These are phyloP conservation scores for Dimocarpus longan DNA, from an alignment of 345 rosid species.

Conservation along the genomic window DNA sequence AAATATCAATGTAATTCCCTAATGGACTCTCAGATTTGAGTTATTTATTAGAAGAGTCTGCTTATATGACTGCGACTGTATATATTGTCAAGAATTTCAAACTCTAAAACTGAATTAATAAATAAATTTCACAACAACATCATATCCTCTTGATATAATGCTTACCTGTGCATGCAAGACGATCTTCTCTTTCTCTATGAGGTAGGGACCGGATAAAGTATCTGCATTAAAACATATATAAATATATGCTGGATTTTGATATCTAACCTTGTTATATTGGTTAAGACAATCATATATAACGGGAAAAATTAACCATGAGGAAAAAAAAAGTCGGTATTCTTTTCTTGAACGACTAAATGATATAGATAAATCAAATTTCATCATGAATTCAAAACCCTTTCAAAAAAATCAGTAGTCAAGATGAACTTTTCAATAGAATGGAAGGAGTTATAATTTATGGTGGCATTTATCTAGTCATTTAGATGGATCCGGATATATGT, in stretches of 20 bases:
- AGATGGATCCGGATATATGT: background rate
- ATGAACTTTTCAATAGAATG: background rate
- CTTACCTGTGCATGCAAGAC: background rate
- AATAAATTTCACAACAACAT: too few species aligned
- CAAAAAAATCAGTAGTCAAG: too few species aligned
- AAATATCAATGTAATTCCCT: background rate
- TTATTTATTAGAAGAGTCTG: background rate
- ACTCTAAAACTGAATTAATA: background rate
- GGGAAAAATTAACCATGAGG: too few species aligned
- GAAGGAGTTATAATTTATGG: background rate
- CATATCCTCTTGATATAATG: background rate
- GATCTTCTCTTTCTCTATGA: background rate
- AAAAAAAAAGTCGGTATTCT: too few species aligned
- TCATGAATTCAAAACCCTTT: background rate
- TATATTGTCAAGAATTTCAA: background rate
- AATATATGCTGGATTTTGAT: too few species aligned
- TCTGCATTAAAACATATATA: too few species aligned
- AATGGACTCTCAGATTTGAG: background rate
- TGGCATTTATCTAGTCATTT: background rate
- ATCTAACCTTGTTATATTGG: too few species aligned
- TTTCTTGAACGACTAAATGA: too few species aligned
- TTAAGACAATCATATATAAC: too few species aligned
- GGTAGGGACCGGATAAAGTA: too few species aligned
- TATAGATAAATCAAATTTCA: background rate
- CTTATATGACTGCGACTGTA: too few species aligned